Evolutionary conservation across 768 basidiomycete species (phyloP).

Genomic region (Boletus sp.): DNA sequence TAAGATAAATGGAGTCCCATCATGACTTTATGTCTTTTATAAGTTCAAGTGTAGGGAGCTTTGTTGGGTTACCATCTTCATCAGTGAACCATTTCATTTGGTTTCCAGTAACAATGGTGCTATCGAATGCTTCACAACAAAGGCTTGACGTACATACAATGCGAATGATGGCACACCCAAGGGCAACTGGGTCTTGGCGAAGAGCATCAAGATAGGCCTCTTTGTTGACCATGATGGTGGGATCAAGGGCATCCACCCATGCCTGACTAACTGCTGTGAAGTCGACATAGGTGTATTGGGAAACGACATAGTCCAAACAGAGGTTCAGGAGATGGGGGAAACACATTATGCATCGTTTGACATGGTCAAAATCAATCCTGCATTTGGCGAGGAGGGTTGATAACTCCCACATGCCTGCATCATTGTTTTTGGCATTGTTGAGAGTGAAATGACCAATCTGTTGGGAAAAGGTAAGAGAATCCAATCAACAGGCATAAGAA

Average conservation of each 20-base stretch:
- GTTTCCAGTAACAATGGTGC: background rate
- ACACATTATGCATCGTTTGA: background rate
- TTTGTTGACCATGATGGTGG: background rate
- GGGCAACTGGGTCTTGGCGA: too few relatives aligned
- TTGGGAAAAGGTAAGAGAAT: too few relatives aligned
- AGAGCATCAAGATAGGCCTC: too few relatives aligned
- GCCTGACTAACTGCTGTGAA: background rate
- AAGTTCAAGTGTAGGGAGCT: background rate
- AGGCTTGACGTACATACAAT: too few relatives aligned
- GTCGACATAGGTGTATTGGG: background rate
- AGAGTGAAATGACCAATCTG: background rate
- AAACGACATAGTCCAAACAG: background rate
- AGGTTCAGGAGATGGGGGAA: background rate
- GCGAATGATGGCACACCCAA: too few relatives aligned
- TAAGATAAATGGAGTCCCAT: constrained; percentile 41
- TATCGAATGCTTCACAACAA: background rate
- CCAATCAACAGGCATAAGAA: background rate
- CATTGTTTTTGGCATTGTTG: too few relatives aligned
- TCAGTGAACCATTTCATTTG: background rate
- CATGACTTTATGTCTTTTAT: constrained; percentile 35
- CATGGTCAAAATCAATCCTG: background rate
- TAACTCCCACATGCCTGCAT: background rate
- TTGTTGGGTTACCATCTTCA: background rate
- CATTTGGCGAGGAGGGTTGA: background rate
- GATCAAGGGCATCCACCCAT: background rate